Conservation (phyloP, 2,329 filamentous ascomycete genomes). For the Sporothrix variecibatus region DNA sequence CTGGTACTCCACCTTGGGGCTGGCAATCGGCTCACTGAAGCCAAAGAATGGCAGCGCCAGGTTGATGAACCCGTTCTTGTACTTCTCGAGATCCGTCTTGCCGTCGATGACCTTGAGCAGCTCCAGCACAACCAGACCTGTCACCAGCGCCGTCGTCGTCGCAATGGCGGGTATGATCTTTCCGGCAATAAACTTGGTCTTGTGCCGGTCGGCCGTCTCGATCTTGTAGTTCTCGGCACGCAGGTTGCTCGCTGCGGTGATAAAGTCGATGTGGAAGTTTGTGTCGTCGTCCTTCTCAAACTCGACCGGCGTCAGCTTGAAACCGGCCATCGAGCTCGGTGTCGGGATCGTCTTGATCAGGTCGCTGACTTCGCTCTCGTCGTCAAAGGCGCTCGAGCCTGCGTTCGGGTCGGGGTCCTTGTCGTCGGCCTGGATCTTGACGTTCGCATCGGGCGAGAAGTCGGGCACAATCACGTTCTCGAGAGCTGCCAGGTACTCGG, state of each 20-base stretch:
- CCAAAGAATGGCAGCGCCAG: constrained; percentile 95
- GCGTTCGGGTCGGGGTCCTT: constrained; percentile 93
- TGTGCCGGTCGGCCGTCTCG: constrained; percentile 85
- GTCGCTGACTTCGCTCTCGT: constrained; percentile 72
- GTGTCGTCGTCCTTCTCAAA: constrained; percentile 98
- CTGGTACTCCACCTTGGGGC: constrained; percentile 87
- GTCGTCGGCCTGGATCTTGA: constrained; percentile 97
- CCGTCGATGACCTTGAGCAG: constrained; percentile 96
- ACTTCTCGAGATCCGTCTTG: constrained; percentile 95
- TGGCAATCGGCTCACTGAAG: constrained; percentile 94
- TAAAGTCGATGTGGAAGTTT: constrained; percentile 98
- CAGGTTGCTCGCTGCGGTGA: constrained; percentile 93
- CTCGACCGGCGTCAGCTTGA: constrained; percentile 88
- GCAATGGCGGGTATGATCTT: constrained; percentile 99
- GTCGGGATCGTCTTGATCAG: constrained; percentile 73
- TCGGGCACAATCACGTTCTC: constrained; percentile 95
- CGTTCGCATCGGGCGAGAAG: constrained; percentile 83
- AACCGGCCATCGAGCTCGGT: constrained; percentile 78
- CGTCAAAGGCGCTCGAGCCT: constrained; percentile 58
- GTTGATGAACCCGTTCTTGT: constrained; percentile 99
- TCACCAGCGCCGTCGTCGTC: constrained; percentile 93
- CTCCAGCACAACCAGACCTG: constrained; percentile 88
- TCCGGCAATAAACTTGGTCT: constrained; percentile 99
- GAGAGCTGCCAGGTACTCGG: constrained; percentile 75
- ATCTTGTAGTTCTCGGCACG: constrained; percentile 99